Conservation (phyloP, 148 eudicot species). For the Chenopodium suecicum region DNA sequence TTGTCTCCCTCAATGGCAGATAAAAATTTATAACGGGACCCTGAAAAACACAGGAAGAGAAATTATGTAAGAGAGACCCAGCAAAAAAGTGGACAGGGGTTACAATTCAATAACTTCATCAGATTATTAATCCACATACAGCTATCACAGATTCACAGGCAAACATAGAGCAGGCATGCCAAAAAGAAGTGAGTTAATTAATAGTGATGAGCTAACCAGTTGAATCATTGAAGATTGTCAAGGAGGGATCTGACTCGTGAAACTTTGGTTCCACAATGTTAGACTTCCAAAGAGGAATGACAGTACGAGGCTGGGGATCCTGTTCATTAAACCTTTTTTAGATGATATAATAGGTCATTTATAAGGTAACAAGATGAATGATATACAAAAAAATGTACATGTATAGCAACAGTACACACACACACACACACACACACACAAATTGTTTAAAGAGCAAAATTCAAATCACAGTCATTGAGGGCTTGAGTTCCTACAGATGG, state of each 20-base stretch:
- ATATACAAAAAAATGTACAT: neutral
- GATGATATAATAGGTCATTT: neutral
- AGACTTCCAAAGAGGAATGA: slow-evolving; percentile 50
- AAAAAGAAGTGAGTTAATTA: neutral
- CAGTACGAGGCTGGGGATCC: slow-evolving; percentile 56
- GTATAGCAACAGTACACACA: neutral
- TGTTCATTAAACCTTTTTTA: slow-evolving; percentile 24
- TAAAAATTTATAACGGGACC: slow-evolving; percentile 49
- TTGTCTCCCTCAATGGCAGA: slow-evolving; percentile 54
- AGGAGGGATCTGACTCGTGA: slow-evolving; percentile 43
- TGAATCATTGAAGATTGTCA: slow-evolving; percentile 42
- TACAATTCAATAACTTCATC: neutral
- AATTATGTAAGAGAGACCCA: neutral
- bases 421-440: neutral
- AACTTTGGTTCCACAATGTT: slow-evolving; percentile 52
- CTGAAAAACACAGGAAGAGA: slow-evolving; percentile 25
- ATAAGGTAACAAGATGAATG: neutral
- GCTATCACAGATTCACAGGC: neutral
- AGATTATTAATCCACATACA: neutral
- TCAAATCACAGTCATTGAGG: neutral
- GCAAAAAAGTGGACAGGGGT: neutral
- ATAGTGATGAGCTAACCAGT: slow-evolving; percentile 31
- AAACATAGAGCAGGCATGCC: neutral
- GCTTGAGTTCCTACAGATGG: neutral
- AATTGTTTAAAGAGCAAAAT: neutral